phyloP scores from a whole-genome alignment of 352 stramenopile species.

The Globisporangium heterothallicum region DNA sequence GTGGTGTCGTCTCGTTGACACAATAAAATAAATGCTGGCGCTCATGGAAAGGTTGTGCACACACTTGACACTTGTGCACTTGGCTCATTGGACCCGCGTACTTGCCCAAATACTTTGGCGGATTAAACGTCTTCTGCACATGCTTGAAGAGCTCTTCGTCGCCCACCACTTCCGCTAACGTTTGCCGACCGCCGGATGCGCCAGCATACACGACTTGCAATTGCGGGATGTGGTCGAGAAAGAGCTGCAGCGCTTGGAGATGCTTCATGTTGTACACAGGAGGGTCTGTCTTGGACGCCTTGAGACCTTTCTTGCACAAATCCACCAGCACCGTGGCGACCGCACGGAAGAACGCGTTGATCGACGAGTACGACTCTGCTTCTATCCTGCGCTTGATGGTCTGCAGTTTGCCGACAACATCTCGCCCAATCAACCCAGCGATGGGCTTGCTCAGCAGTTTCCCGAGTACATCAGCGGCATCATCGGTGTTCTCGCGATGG shows the following conservation, averaged over 20 bases:
- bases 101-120: constrained; percentile 42
- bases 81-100: constrained; percentile 54
- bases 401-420: constrained; percentile 39
- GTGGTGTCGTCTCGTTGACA: constrained; percentile 24
- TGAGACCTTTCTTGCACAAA: constrained; percentile 46
- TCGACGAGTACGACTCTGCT: constrained; percentile 28
- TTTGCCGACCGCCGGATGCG: constrained; percentile 13
- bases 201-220: constrained; percentile 48
- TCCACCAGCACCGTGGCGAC: constrained; percentile 38
- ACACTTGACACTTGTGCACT: constrained; percentile 55
- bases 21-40: constrained; percentile 81
- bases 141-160: constrained; percentile 44
- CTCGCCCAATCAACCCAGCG: constrained; percentile 37
- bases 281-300: constrained; percentile 38
- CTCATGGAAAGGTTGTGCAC: constrained; percentile 64
- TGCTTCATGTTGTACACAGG: constrained; percentile 55
- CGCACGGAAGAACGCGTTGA: constrained; percentile 35
- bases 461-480: constrained; percentile 36
- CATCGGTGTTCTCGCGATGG: constrained; percentile 31
- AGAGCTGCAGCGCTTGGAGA: constrained; percentile 62
- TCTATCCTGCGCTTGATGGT: constrained; percentile 37
- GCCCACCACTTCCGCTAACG: constrained; percentile 21
- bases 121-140: constrained; percentile 53
- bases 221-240: constrained; percentile 61
- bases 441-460: constrained; percentile 58